Conservation (phyloP, 2,329 filamentous ascomycete genomes). For the Ascomycota sp. region DNA sequence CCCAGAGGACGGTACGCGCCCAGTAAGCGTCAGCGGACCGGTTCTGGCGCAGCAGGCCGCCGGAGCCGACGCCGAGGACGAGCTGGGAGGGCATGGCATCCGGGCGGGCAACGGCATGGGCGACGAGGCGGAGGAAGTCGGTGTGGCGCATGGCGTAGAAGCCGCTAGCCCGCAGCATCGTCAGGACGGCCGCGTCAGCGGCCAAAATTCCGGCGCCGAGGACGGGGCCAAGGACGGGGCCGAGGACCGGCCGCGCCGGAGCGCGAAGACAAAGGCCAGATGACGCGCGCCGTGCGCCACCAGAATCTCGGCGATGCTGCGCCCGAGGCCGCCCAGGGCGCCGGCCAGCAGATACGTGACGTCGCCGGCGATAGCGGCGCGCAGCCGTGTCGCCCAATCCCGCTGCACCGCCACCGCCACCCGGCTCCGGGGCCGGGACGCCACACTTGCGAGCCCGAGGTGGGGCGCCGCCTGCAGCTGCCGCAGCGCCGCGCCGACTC, state of each 20-base stretch:
- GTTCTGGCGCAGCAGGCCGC: conserved; percentile 31
- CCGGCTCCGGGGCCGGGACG: no score
- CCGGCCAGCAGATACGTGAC: conserved; percentile 34
- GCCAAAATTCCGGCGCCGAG: conserved; percentile 34
- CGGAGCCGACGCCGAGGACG: conserved; percentile 32
- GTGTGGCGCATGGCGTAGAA: conserved; percentile 32
- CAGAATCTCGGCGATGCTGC: conserved; percentile 29
- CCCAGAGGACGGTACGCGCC: conserved; percentile 27
- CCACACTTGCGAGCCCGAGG: conserved; percentile 6
- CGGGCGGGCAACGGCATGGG: conserved; percentile 20
- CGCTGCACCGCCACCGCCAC: no score
- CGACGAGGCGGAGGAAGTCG: conserved; percentile 26
- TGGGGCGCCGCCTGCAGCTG: conserved; percentile 9
- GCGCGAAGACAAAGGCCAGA: conserved; percentile 32
- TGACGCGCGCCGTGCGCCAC: conserved; percentile 27
- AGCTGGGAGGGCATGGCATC: conserved; percentile 22
- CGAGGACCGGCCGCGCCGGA: conserved; percentile 21
- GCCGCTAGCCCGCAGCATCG: conserved; percentile 26
- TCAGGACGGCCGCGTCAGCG: conserved; percentile 23
- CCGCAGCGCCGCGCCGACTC: conserved; percentile 9
- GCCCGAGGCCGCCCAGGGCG: conserved; percentile 35
- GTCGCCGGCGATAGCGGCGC: conserved; percentile 12
- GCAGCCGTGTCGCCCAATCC: conserved; percentile 7
- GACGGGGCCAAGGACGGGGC: conserved; percentile 30
- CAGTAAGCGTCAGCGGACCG: conserved; percentile 32